Conservation (phyloP, 2,329 filamentous ascomycete genomes). For the Penicillium sp. region DNA sequence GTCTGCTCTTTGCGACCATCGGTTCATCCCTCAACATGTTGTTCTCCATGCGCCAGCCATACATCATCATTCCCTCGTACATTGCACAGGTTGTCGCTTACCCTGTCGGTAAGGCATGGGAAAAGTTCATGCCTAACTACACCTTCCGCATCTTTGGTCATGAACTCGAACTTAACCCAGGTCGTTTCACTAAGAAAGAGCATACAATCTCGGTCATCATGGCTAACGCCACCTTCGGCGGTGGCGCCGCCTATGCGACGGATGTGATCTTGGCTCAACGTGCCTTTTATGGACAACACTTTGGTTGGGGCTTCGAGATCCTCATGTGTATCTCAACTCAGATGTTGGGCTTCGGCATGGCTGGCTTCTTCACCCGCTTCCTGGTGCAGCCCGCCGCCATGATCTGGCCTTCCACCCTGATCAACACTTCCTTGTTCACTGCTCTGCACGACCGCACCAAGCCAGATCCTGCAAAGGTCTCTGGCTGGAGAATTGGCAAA, state of each 20-base stretch:
- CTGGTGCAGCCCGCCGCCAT: constrained; percentile 60
- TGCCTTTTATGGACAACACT: constrained; percentile 69
- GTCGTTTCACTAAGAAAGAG: constrained; percentile 50
- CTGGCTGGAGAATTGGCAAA: constrained; percentile 65
- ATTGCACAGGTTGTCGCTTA: constrained; percentile 64
- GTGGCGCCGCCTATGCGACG: constrained; percentile 64
- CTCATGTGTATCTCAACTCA: constrained; percentile 67
- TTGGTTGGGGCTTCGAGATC: constrained; percentile 65
- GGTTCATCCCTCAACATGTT: constrained; percentile 63
- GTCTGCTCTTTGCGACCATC: constrained; percentile 59
- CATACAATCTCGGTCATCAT: constrained; percentile 49
- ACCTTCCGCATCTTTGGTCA: constrained; percentile 40
- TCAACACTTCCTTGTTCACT: constrained; percentile 66
- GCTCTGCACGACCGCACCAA: constrained; percentile 67
- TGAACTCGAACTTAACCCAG: constrained; percentile 43
- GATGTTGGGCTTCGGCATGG: constrained; percentile 67
- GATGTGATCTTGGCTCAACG: constrained; percentile 71
- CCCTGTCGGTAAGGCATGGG: constrained; percentile 48
- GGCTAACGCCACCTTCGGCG: constrained; percentile 67
- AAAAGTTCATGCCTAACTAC: constrained; percentile 38
- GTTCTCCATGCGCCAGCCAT: constrained; percentile 58
- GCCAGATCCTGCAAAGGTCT: constrained; percentile 55
- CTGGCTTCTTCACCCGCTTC: constrained; percentile 65
- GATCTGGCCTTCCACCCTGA: constrained; percentile 71
- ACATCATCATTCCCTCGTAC: constrained; percentile 60